Evolutionary conservation across 2,329 filamentous ascomycete species (phyloP), one percentile per base, ranked within the genome.

Genomic region (Cytospora schulzeri): DNA sequence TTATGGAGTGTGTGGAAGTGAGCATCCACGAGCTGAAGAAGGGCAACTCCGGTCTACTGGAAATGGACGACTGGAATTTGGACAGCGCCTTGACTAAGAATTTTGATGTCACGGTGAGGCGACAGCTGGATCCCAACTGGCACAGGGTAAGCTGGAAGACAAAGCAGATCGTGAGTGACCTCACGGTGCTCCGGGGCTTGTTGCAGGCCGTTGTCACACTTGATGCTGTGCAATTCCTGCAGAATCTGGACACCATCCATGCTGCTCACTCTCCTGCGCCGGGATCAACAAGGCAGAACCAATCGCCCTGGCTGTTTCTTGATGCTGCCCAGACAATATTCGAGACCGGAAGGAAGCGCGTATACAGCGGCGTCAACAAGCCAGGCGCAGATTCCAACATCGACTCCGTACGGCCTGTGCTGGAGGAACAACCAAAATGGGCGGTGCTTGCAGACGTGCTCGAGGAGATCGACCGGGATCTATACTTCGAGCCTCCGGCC

Each of bases 21-120:
- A 97, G 93, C 73, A 95, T 99, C 69, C 88, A 91, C 62, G 95
- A 99, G 77, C 83, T 99, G 52, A 96, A 94, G 75, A 98, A 96
- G 78, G 86, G 88, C 22, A 98, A 97, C 72, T 85, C 88, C 1
- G 93, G 93, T 2, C 81, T 99, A 8, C 81, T 99, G 7, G 94
- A 98, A 70, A 93, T 98, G 88, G 93, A 96, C 66, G 93, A 97
- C 72, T 98, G 94, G 94, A 97, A 92, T 57, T 82, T 97, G 22
- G 94, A 98, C 75, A 97, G 91, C 73, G 94, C 94, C 41, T 79
- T 98, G 66, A 90, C 97, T 69, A 91, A 90, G 73, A 96, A 93
- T 71, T 99, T 99, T 75, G 95, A 98, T 74, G 82, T 91, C 66
- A 90, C 93, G 62, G 88, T 99, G 58, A 86, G 94, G 67, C 86